Evolutionary conservation across 164 flowering plant species (phyloP).

Genomic region (Hamamelis virginiana): DNA sequence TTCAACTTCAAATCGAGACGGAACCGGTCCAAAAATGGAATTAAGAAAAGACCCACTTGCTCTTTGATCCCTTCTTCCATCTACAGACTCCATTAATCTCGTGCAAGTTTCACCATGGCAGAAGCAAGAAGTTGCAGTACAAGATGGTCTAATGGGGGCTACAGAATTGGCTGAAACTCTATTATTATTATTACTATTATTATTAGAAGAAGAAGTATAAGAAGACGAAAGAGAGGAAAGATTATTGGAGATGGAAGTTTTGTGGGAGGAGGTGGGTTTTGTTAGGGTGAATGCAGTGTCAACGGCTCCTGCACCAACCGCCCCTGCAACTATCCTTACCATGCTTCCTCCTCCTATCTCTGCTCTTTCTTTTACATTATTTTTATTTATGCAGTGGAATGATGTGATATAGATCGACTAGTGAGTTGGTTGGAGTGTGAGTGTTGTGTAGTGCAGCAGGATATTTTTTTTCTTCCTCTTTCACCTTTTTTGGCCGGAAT

Average conservation of each 20-base stretch:
- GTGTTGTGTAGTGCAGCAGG: too few relatives aligned
- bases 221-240: background rate
- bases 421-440: too few relatives aligned
- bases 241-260: background rate
- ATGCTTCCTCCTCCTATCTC: too few relatives aligned
- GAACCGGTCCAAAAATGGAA: constrained; percentile 25
- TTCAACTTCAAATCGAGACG: constrained; percentile 31
- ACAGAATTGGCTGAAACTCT: background rate
- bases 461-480: too few relatives aligned
- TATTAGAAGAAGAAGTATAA: constrained; percentile 8
- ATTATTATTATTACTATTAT: background rate
- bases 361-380: too few relatives aligned
- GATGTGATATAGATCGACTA: too few relatives aligned
- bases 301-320: too few relatives aligned
- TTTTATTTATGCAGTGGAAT: too few relatives aligned
- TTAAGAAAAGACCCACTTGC: constrained; percentile 2
- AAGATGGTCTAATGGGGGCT: background rate
- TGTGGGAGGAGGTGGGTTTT: too few relatives aligned
- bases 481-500: too few relatives aligned
- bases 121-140: background rate
- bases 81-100: background rate
- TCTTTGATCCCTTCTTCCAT: constrained; percentile 3
- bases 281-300: too few relatives aligned
- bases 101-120: background rate
- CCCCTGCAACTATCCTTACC: too few relatives aligned